Conservation (phyloP, 352 stramenopile genomes). For the Pythium rishiriense region DNA sequence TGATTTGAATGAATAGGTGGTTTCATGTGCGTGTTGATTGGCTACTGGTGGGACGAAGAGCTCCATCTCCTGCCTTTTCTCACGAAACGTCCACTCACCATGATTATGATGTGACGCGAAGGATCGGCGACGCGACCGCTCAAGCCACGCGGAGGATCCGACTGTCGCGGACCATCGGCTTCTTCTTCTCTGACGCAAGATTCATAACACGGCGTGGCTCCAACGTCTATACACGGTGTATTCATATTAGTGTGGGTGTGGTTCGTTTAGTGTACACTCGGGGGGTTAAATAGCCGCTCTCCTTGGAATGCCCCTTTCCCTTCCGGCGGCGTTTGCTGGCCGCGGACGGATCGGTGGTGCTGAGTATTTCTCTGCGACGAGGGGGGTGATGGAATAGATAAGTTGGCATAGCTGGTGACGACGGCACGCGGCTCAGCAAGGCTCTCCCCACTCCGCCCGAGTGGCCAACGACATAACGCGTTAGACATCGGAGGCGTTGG, state of each 20-base stretch:
- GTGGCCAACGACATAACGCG: background rate
- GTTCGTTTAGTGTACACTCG: slow-evolving; percentile 21
- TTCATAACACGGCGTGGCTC: background rate
- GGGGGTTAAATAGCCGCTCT: slow-evolving; percentile 21
- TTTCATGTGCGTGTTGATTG: slow-evolving; percentile 3
- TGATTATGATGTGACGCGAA: slow-evolving; percentile 1
- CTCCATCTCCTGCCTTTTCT: background rate
- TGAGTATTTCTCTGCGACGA: background rate
- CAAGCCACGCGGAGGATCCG: too few relatives aligned
- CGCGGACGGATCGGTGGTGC: background rate
- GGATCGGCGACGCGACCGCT: background rate
- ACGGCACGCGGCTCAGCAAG: background rate
- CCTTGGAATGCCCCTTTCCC: slow-evolving; percentile 2
- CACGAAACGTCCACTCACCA: background rate
- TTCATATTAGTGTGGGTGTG: slow-evolving; percentile 18
- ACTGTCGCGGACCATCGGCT: too few relatives aligned
- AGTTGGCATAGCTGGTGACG: slow-evolving; percentile 2
- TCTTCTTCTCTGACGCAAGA: background rate
- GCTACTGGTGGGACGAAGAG: slow-evolving; percentile 1
- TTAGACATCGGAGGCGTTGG: background rate
- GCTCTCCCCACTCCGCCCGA: background rate
- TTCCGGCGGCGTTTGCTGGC: too few relatives aligned
- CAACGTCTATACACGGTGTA: slow-evolving; percentile 7
- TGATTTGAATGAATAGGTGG: background rate
- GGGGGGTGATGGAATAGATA: slow-evolving; percentile 7